phyloP scores from a whole-genome alignment of 2,329 filamentous ascomycete species.

The Berkeleyomyces basicola region DNA sequence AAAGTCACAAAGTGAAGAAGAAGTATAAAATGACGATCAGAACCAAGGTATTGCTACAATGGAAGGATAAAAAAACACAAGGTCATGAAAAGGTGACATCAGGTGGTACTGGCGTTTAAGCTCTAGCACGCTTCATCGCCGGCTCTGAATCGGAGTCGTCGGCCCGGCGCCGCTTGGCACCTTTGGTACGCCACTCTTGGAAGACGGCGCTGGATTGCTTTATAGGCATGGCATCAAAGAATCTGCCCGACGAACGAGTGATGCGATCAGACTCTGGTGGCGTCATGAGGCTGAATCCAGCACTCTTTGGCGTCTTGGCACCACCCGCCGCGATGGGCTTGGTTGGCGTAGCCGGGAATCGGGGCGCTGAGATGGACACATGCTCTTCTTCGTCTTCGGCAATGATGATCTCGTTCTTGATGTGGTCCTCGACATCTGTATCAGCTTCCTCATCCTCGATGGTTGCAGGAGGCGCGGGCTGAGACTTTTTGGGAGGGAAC shows the following conservation, averaged over 20 bases:
- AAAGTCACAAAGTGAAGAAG: constrained; percentile 1
- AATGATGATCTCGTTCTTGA: constrained; percentile 19
- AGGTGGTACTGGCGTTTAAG: not conserved
- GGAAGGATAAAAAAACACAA: not conserved
- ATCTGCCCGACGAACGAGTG: constrained; percentile 39
- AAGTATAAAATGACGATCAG: not conserved
- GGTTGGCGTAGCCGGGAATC: constrained; percentile 23
- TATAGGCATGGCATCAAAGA: constrained; percentile 33
- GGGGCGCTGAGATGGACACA: not conserved
- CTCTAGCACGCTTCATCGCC: constrained; percentile 3
- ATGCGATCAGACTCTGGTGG: constrained; percentile 45
- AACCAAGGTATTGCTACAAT: not conserved
- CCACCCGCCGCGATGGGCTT: constrained; percentile 17
- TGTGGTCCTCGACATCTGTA: constrained; percentile 39
- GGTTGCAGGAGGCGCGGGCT: constrained; percentile 26
- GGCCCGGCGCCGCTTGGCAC: constrained; percentile 27
- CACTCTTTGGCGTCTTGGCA: constrained; percentile 34
- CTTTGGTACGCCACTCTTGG: constrained; percentile 16
- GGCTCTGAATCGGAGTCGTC: constrained; percentile 17
- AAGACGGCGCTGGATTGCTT: constrained; percentile 28
- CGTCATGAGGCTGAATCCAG: constrained; percentile 39
- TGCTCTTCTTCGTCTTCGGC: constrained; percentile 16
- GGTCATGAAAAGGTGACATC: not conserved
- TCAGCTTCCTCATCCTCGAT: constrained; percentile 42
- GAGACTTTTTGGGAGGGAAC: constrained; percentile 36